phyloP scores from a whole-genome alignment of 176 grass and related monocot genomes.

The Poa pratensis region DNA sequence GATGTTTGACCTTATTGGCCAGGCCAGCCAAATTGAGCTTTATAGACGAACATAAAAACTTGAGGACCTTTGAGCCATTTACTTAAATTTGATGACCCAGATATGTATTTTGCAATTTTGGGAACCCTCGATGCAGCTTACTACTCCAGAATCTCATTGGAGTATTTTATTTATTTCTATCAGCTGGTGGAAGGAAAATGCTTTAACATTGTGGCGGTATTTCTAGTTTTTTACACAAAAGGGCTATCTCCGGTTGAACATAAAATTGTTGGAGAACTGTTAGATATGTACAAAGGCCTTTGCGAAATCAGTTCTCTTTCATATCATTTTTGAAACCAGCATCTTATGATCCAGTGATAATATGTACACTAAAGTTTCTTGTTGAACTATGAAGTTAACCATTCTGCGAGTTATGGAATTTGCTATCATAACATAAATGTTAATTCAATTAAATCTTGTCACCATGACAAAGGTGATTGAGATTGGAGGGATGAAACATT shows the following conservation, averaged over 20 bases:
- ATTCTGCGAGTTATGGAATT: constrained; percentile 17
- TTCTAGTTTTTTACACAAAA: constrained; percentile 22
- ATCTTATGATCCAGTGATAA: constrained; percentile 16
- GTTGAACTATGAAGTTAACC: background rate
- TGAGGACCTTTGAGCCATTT: constrained; percentile 4
- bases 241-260: constrained; percentile 24
- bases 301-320: constrained; percentile 16
- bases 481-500: constrained; percentile 19
- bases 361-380: constrained; percentile 17
- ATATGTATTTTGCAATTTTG: constrained; percentile 29
- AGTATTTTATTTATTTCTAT: constrained; percentile 5
- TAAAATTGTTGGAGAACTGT: constrained; percentile 16
- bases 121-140: background rate
- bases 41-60: background rate
- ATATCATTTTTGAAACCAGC: background rate
- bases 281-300: constrained; percentile 12
- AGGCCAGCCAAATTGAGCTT: background rate
- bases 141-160: too few relatives aligned
- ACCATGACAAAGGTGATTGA: constrained; percentile 11
- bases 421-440: background rate
- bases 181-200: background rate
- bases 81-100: constrained; percentile 31
- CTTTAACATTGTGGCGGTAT: constrained; percentile 5
- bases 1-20: constrained; percentile 5
- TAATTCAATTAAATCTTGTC: constrained; percentile 14